phyloP scores from a whole-genome alignment of 78 protist species.

The Dictyostelium capitatum region DNA sequence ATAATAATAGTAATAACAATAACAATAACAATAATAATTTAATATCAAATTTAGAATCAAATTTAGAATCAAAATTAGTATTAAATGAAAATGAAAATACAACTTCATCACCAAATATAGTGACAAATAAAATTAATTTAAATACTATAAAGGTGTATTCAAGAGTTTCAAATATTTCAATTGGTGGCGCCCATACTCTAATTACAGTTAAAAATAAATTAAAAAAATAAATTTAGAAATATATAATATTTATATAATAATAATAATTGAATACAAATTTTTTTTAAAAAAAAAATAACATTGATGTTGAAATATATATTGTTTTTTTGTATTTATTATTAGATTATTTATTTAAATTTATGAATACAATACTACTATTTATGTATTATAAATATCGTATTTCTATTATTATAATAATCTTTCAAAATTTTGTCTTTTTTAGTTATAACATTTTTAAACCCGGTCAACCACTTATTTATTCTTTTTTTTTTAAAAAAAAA shows the following conservation, averaged over 20 bases:
- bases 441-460: too few relatives aligned
- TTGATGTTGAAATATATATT: neutral
- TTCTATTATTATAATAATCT: too few relatives aligned
- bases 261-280: too few relatives aligned
- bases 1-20: neutral
- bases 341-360: neutral
- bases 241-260: neutral
- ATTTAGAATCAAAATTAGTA: neutral
- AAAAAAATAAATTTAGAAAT: neutral
- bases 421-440: too few relatives aligned
- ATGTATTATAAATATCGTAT: too few relatives aligned
- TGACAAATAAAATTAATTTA: neutral
- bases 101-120: constrained; percentile 15
- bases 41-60: neutral
- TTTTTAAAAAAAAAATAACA: neutral
- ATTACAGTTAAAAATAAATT: constrained; percentile 18
- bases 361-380: too few relatives aligned
- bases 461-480: too few relatives aligned
- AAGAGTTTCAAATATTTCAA: constrained; percentile 33
- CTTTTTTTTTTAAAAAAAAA: too few relatives aligned
- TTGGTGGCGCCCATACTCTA: constrained; percentile 42
- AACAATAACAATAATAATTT: neutral
- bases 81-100: neutral
- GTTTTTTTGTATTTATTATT: neutral
- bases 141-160: constrained; percentile 22